These are phyloP conservation scores for Plasmodium falciparum DNA, from an alignment of 169 alveolate species.

Conservation along the genomic window DNA sequence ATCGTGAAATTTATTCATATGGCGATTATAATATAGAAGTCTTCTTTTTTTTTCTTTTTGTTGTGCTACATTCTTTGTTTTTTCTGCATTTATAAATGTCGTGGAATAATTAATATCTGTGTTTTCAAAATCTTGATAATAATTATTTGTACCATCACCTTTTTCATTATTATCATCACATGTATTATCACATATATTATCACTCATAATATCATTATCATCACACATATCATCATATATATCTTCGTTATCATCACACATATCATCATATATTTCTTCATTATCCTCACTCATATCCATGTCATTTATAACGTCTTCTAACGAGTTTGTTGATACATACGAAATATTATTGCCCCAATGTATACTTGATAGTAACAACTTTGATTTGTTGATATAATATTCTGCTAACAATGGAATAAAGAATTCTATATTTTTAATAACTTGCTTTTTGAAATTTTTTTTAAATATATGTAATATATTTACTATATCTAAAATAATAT, in stretches of 20 bases:
- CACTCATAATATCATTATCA: background rate
- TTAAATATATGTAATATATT: conserved; percentile 38
- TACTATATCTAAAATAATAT: conserved; percentile 38
- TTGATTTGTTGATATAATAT: conserved; percentile 32
- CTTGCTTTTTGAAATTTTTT: conserved; percentile 40
- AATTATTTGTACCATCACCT: background rate
- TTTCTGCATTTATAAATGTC: background rate
- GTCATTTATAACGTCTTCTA: conserved; percentile 53
- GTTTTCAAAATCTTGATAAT: background rate
- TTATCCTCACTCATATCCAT: background rate
- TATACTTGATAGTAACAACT: conserved; percentile 53
- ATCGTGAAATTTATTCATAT: conserved; percentile 3
- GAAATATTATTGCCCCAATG: conserved; percentile 68
- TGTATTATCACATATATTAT: background rate
- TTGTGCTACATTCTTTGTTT: background rate
- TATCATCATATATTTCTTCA: no score
- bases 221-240: conserved; percentile 17
- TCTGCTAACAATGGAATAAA: conserved; percentile 37
- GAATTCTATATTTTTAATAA: conserved; percentile 44
- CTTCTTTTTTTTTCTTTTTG: background rate
- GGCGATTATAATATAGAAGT: no score
- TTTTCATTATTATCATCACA: background rate
- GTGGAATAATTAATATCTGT: background rate
- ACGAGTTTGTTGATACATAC: conserved; percentile 14
- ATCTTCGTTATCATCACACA: no score